Percentiles rank a stretch among this genome's conserved stretches.
Conservation (phyloP, 2,329 filamentous ascomycete species). For the Penicillium sp. region DNA sequence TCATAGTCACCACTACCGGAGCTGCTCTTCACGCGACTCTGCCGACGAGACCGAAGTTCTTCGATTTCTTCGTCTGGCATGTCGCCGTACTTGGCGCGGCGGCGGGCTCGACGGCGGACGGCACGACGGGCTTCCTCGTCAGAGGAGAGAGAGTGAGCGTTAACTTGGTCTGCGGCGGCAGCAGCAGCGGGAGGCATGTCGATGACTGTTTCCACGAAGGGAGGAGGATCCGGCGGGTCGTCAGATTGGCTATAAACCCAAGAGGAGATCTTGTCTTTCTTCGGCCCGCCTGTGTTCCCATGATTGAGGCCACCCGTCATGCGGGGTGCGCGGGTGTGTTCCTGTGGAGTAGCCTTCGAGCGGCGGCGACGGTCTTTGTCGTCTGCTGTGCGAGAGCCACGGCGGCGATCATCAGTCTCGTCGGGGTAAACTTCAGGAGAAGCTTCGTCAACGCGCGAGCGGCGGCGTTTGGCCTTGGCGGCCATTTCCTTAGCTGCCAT, state of each 20-base stretch:
- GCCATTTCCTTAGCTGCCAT: constrained; percentile 32
- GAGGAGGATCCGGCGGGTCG: constrained; percentile 49
- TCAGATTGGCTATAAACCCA: constrained; percentile 50
- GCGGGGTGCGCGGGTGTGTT: constrained; percentile 26
- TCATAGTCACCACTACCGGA: constrained; percentile 43
- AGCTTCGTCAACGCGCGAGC: constrained; percentile 32
- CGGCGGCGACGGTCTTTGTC: constrained; percentile 39
- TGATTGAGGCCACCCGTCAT: constrained; percentile 35
- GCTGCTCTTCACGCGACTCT: constrained; percentile 40
- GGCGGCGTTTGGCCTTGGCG: constrained; percentile 32
- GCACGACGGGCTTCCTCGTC: constrained; percentile 43
- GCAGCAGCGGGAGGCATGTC: constrained; percentile 38
- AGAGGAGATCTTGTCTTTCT: constrained; percentile 48
- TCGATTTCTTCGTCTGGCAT: constrained; percentile 41
- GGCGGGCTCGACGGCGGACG: constrained; percentile 38
- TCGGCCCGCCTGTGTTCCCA: constrained; percentile 8
- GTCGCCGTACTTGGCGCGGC: constrained; percentile 39
- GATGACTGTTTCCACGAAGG: constrained; percentile 46
- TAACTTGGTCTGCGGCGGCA: constrained; percentile 25
- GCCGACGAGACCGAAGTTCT: constrained; percentile 34
- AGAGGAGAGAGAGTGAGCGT: constrained; percentile 40
- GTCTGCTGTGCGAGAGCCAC: constrained; percentile 31
- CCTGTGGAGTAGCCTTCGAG: constrained; percentile 28
- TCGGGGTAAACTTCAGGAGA: constrained; percentile 23
- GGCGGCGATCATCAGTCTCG: constrained; percentile 30